Evolutionary conservation across 2,329 filamentous ascomycete species (phyloP).

Genomic region (Massarina eburnea): DNA sequence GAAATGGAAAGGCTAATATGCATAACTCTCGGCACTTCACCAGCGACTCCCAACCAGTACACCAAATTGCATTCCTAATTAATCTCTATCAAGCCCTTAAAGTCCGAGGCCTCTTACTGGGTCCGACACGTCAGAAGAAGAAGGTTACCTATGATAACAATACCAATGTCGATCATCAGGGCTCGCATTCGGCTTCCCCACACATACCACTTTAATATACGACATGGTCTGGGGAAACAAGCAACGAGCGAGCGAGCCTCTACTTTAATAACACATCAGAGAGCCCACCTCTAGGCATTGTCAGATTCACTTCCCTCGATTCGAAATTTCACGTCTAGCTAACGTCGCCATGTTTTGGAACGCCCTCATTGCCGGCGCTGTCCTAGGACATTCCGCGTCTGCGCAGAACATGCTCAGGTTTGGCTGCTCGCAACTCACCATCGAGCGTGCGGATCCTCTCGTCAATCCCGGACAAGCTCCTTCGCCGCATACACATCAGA

Average conservation of each 20-base stretch:
- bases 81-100: conserved; percentile 2
- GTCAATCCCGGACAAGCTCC: conserved; percentile 29
- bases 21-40: conserved; percentile 21
- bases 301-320: conserved; percentile 2
- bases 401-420: conserved; percentile 40
- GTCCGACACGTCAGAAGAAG: conserved; percentile 3
- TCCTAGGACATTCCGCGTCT: conserved; percentile 25
- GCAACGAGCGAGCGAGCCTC: neutral
- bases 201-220: conserved; percentile 10
- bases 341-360: conserved; percentile 25
- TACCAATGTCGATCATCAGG: conserved; percentile 6
- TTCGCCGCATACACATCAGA: conserved; percentile 35
- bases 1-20: conserved; percentile 4
- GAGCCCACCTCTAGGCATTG: conserved; percentile 1
- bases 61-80: conserved; percentile 21
- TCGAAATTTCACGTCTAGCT: conserved; percentile 4
- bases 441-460: conserved; percentile 58
- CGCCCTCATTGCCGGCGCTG: conserved; percentile 20
- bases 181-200: conserved; percentile 6
- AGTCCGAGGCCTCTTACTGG: conserved; percentile 10
- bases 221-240: conserved; percentile 1
- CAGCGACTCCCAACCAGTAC: conserved; percentile 18
- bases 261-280: conserved; percentile 13
- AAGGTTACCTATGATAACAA: conserved; percentile 8
- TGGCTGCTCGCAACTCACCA: conserved; percentile 35